These are phyloP conservation scores for Tulasnella calospora DNA, from an alignment of 768 basidiomycete genomes.

Conservation along the genomic window DNA sequence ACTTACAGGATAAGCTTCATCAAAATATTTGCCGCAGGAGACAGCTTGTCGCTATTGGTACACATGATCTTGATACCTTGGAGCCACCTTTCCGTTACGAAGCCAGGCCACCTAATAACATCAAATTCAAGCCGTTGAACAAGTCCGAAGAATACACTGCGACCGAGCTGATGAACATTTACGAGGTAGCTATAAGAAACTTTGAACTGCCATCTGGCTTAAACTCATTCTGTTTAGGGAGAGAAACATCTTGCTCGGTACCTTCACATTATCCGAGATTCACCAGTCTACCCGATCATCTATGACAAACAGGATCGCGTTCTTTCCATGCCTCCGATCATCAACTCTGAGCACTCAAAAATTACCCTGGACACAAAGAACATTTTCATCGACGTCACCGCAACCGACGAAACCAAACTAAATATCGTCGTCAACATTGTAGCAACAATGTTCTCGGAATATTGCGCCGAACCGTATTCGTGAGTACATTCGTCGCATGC, in stretches of 20 bases:
- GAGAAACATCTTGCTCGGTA: conserved; percentile 89
- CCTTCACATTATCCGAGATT: conserved; percentile 88
- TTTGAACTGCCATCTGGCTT: no score
- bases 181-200: conserved; percentile 59
- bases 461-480: conserved; percentile 89
- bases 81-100: conserved; percentile 83
- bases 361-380: conserved; percentile 91
- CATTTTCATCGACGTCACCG: conserved; percentile 94
- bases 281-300: conserved; percentile 95
- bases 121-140: conserved; percentile 85
- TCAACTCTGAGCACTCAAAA: conserved; percentile 96
- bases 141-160: conserved; percentile 77
- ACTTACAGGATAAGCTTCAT: conserved; percentile 98
- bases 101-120: conserved; percentile 73
- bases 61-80: conserved; percentile 91
- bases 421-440: conserved; percentile 94
- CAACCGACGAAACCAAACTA: conserved; percentile 94
- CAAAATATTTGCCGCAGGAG: conserved; percentile 89
- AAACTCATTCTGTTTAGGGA: conserved; percentile 45
- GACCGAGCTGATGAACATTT: conserved; percentile 86
- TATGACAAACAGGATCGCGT: conserved; percentile 86
- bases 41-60: conserved; percentile 92
- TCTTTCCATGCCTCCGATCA: conserved; percentile 96
- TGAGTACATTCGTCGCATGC: conserved; percentile 42
- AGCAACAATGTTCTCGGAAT: conserved; percentile 96